Evolutionary conservation across 352 stramenopile genomes (phyloP).

Genomic region (Globisporangium parvum): DNA sequence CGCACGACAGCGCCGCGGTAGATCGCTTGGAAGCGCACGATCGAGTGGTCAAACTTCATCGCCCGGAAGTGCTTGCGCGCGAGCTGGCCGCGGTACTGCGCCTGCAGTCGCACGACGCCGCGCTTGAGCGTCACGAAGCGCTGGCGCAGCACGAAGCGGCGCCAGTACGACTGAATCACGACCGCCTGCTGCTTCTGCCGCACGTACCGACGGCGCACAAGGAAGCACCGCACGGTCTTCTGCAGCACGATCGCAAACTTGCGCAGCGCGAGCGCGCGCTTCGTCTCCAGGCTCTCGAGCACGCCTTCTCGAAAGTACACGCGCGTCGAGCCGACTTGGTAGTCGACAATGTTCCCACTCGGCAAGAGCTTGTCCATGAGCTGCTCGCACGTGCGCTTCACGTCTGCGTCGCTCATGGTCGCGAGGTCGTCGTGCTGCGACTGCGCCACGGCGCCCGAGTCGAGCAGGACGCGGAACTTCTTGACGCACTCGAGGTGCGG

Average conservation of each 20-base stretch:
- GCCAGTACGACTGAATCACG: slow-evolving; percentile 71
- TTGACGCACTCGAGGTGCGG: slow-evolving; percentile 74
- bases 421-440: slow-evolving; percentile 9
- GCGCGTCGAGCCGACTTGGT: slow-evolving; percentile 78
- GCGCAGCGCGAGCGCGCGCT: slow-evolving; percentile 61
- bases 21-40: slow-evolving; percentile 69
- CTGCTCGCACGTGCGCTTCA: slow-evolving; percentile 58
- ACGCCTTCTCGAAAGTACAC: slow-evolving; percentile 86
- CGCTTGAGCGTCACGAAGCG: slow-evolving; percentile 45
- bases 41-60: slow-evolving; percentile 75
- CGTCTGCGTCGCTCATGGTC: slow-evolving; percentile 41
- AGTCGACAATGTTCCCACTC: slow-evolving; percentile 71
- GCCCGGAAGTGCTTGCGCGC: slow-evolving; percentile 60
- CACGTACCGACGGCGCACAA: slow-evolving; percentile 48
- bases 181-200: slow-evolving; percentile 38
- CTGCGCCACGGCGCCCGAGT: slow-evolving; percentile 19
- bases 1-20: slow-evolving; percentile 52
- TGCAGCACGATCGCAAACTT: slow-evolving; percentile 72
- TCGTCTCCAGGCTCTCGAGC: slow-evolving; percentile 72
- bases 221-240: slow-evolving; percentile 62
- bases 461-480: slow-evolving; percentile 63
- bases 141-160: slow-evolving; percentile 54
- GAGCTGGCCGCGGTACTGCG: slow-evolving; percentile 40
- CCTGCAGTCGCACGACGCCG: slow-evolving; percentile 54
- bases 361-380: slow-evolving; percentile 65